Evolutionary conservation across 2,329 filamentous ascomycete species (phyloP), one percentile per base, ranked within the genome.

Genomic region (Cordyceps tenuipes): DNA sequence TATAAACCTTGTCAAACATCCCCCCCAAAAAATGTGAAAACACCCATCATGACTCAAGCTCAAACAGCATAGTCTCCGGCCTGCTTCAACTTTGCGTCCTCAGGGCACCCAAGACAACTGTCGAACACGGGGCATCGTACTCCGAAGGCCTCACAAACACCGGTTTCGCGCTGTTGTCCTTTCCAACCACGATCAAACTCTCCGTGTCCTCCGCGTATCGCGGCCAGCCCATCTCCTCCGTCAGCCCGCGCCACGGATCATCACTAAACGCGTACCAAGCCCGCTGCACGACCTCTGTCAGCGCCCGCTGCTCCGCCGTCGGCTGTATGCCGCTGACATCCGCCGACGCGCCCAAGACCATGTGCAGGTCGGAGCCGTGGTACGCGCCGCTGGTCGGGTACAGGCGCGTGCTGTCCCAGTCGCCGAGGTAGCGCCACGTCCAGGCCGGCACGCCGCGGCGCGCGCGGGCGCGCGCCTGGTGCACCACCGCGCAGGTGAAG

Each of bases 371-470:
- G 1, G 72, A 71, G 0, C 76, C 79, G 54, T 82, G 79, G 62
- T 80, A 82, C 0, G 77, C 76, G 4, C 77, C 76, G 46, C 76
- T 79, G 5, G 69, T 72, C 0, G 72, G 70, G 58, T 76, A 79
- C 26, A 81, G 68, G 0, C 76, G 70, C 1, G 76, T 75, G 60
- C 79, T 81, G 34, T 75, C 63, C 76, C 77, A 82, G 63, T 81
- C 77, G 21, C 73, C 78, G 54, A 77, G 71, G 64, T 79, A 82
- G 34, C 78, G 75, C 51, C 75, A 79, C 3, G 71, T 71, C 75
- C 76, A 82, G 9, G 73, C 66, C 0, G 76, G 69, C 2, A 78
- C 70, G 6, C 66, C 69, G 23, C 73, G 64, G 0, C 59, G 50
- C 0, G 64, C 65, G 8, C 76, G 74, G 1, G 71, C 71, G 2